Conservation (phyloP, 108 stramenopile species). For the Seminavis robusta region DNA sequence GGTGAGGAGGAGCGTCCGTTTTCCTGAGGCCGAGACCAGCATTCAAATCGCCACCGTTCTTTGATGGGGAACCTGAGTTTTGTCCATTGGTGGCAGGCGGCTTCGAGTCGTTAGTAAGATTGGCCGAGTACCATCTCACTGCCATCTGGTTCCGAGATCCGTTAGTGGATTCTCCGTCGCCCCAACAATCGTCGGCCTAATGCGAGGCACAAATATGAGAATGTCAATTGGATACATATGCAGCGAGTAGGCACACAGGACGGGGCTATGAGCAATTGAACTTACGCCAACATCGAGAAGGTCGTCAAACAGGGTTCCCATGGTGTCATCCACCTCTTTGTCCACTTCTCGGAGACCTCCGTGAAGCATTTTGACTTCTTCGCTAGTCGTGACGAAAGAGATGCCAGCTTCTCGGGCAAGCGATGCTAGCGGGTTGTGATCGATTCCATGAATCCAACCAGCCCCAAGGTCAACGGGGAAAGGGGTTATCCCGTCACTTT, state of each 20-base stretch:
- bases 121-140: conserved; percentile 42
- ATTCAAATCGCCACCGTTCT: background rate
- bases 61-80: background rate
- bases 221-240: background rate
- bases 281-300: conserved; percentile 41
- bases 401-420: conserved; percentile 32
- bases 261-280: too few relatives aligned
- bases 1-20: conserved; percentile 27
- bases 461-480: conserved; percentile 58
- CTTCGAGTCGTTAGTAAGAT: too few relatives aligned
- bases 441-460: conserved; percentile 76
- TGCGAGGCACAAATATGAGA: too few relatives aligned
- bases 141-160: conserved; percentile 1
- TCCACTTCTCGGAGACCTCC: conserved; percentile 19
- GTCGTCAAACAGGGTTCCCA: conserved; percentile 50
- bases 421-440: conserved; percentile 53
- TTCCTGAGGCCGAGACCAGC: background rate
- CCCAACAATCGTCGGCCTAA: conserved; percentile 45
- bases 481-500: conserved; percentile 5
- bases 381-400: conserved; percentile 40
- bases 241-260: background rate
- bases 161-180: conserved; percentile 2
- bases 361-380: conserved; percentile 50
- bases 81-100: too few relatives aligned
- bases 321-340: conserved; percentile 28